Evolutionary conservation across 2,329 filamentous ascomycete genomes (phyloP), one percentile per base, ranked within the genome.

Genomic region (Coleophoma crateriformis): DNA sequence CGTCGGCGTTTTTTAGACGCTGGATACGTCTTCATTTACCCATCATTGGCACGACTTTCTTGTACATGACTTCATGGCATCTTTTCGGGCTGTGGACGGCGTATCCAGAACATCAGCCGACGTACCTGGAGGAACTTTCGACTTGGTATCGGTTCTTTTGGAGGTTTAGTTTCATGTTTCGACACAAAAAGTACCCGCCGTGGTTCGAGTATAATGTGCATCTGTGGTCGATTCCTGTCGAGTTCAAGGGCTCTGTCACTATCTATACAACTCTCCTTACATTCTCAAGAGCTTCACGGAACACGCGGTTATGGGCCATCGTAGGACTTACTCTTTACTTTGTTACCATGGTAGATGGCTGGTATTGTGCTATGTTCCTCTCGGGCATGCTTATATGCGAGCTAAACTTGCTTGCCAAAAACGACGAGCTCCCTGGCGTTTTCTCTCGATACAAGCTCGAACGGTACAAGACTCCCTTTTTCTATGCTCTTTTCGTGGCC

Each of bases 151-250:
- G 32, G 61, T 60, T 86, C 61, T 71, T 79, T 61, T 87, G 87
- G 62, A 85, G 85, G 63, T 87, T 84, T 67, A 87, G 77, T 65
- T 87, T 84, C 61, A 62, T 85, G 38, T 87, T 81, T 67, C 76
- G 78, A 42, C 71, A 71, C 7, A 78, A 7, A 13, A 38, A 79
- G 5, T 77, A 76, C 1, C 67, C 75, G 10, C 75, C 78, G 11
- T 84, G 79, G 71, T 72, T 82, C 49, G 65, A 67, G 13, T 80
- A 80, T 66, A 81, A 83, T 56, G 72, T 71, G 27, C 82, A 85
- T 55, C 61, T 78, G 3, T 85, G 81, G 80, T 83, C 76, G 0
- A 85, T 86, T 48, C 81, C 82, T 0, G 66, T 81, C n/a, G 81
- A 85, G 59, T 77, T 82, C 66, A 70, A 73, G 54, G 83, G 83